Base-by-base conservation (phyloP, 106 monocot genomes). In the Xerophyta viscosa region DNA sequence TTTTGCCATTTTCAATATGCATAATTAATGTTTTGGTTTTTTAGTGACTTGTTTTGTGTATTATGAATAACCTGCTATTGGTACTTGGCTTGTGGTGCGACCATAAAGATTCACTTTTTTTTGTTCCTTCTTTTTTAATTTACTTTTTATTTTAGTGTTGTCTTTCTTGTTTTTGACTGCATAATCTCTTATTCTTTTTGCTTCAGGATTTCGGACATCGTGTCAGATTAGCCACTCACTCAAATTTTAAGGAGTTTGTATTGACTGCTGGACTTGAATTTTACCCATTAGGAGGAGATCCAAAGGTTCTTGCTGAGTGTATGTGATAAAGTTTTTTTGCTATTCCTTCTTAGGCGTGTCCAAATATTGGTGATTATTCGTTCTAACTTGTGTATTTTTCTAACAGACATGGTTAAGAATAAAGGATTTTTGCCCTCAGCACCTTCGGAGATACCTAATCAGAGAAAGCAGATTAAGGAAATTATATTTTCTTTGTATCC, bases 161-260 rank as follows among this genome's bases (percentile, higher is more conserved):
- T n/a, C n/a, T n/a, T n/a, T n/a, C n/a, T n/a, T n/a, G n/a, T n/a
- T n/a, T n/a, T n/a, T n/a, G n/a, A n/a, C n/a, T n/a, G n/a, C n/a
- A n/a, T 15, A 3, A 39, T 39, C 39, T 39, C 2, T 39, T 39
- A 27, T 46, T 46, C 8, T 33, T 3, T 54, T 1, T 54, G 30
- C 36, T 54, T 20, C 25, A 96, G 94, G 88, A 88, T 27, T 76
- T 81, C 52, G 94, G 88, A 6, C 94, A 96, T 76, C 84, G 94
- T 67, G 94, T 96, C 25, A 69, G 88, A 65, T 64, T 96, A 57
- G 94, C 94, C 62, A 84, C 94, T 62, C 94, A 96, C 76, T 88
- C 81, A 37, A 96, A 96, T 54, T 96, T 96, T 37, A 88, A 84
- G 65, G 94, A 85, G 48, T 96, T 96, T 66, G 94, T 96, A 36